A percentile compares a stretch with the other conserved stretches of the same genome.
Conservation (phyloP, 257 asterid species). For the Lycium ferocissimum region DNA sequence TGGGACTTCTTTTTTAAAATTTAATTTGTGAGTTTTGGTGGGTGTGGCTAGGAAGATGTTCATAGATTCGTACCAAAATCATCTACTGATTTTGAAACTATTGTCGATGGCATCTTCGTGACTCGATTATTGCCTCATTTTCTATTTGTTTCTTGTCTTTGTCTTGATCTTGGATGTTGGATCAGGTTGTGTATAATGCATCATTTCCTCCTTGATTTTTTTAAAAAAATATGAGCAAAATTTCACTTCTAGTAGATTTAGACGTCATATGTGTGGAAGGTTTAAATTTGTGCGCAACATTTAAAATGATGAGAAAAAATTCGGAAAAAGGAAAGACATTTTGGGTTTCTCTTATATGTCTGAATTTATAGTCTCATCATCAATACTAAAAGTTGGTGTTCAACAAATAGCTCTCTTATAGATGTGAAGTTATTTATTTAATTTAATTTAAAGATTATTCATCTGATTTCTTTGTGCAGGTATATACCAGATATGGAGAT, state of each 20-base stretch:
- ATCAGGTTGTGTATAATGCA: background rate
- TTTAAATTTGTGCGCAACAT: slow-evolving; percentile 44
- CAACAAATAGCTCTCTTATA: too few species aligned
- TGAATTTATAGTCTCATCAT: background rate
- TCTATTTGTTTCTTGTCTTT: too few species aligned
- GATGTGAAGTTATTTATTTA: too few species aligned
- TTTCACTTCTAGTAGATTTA: background rate
- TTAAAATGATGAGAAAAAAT: slow-evolving; percentile 48
- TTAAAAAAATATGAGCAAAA: background rate
- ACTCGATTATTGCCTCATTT: too few species aligned
- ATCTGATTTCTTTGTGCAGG: too few species aligned
- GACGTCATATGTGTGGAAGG: slow-evolving; percentile 42
- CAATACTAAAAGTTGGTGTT: too few species aligned
- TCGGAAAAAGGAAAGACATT: slow-evolving; percentile 37
- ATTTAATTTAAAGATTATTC: too few species aligned
- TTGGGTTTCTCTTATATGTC: slow-evolving; percentile 37
- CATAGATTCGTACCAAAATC: slow-evolving; percentile 32
- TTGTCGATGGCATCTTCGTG: too few species aligned
- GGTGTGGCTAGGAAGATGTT: slow-evolving; percentile 48
- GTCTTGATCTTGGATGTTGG: too few species aligned
- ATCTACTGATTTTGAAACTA: background rate
- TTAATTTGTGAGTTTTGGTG: slow-evolving; percentile 25
- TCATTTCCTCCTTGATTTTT: background rate
- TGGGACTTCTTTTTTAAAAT: background rate
- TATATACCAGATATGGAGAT: too few species aligned